phyloP scores from a whole-genome alignment of 306 rosid genomes.

The Vigna mungo region DNA sequence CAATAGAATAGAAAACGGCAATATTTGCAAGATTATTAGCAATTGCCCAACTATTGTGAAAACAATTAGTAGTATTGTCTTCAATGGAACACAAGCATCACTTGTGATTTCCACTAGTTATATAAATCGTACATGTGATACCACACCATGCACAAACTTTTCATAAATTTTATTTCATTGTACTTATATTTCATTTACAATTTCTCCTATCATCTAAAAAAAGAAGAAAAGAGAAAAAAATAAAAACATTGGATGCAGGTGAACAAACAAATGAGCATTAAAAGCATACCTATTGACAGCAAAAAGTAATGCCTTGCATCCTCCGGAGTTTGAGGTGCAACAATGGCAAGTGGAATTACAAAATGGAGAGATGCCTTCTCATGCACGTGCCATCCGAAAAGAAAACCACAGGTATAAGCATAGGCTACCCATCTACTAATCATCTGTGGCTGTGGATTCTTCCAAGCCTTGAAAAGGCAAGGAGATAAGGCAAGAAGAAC shows the following conservation, averaged over 20 bases:
- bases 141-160: slow-evolving; percentile 2
- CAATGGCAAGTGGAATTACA: slow-evolving; percentile 80
- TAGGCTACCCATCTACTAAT: slow-evolving; percentile 86
- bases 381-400: slow-evolving; percentile 98
- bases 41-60: neutral
- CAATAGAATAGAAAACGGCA: neutral
- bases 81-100: neutral
- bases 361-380: slow-evolving; percentile 97
- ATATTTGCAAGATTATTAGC: neutral
- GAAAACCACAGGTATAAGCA: slow-evolving; percentile 90
- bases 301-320: slow-evolving; percentile 84
- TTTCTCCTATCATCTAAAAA: slow-evolving; percentile 1
- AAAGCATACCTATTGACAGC: slow-evolving; percentile 73
- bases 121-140: slow-evolving; percentile 5
- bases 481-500: slow-evolving; percentile 90
- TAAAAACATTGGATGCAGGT: neutral
- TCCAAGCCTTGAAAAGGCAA: slow-evolving; percentile 87
- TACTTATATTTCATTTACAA: neutral
- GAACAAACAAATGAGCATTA: slow-evolving; percentile 39
- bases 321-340: slow-evolving; percentile 68
- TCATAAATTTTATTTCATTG: slow-evolving; percentile 7
- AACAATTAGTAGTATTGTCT: neutral
- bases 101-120: slow-evolving; percentile 12
- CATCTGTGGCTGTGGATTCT: slow-evolving; percentile 75
- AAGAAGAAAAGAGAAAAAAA: neutral